Evolutionary conservation across 768 basidiomycete species (phyloP), one percentile per base, ranked within the genome.

Genomic region (Mycena capillaripes): DNA sequence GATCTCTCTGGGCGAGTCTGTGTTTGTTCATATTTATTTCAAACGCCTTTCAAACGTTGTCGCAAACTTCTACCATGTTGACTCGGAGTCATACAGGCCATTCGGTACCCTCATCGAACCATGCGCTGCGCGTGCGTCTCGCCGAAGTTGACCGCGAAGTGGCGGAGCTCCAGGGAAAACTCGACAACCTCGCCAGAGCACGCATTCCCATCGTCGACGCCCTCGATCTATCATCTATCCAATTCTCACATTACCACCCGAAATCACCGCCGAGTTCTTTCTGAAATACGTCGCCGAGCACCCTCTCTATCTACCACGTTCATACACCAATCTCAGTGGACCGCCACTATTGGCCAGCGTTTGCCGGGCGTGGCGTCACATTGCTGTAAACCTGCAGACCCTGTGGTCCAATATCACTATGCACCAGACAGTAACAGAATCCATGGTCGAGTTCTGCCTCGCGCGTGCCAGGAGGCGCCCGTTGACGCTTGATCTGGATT

Each of bases 191-290:
- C 5, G 57, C 44, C 10, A 21, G 8, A 30, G 36, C 14, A 38
- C 67, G 50, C 32, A 29, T 50, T 17, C 27, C 67, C 17, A 23
- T 69, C 9, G 36, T 27, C 16, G 58, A 25, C 2, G 58, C 58
- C 10, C 58, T 69, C 17, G 10, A 17, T 2, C 53, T 56, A 27
- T 61, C 32, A 29, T 53, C 4, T 69, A 60, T 30, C 67, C 67
- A 4, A 53, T 69, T 38, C 44, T 60, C 38, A 32, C 32, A 29
- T 14, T 69, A 5, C 57, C 67, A 1, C 17, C 58, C 10, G 58
- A 60, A 21, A 60, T 69, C 25, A 61, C 58, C 0, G 32, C 58
- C 17, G 48, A 61, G 32, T 53, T 69, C 9, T 69, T 69, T 46
- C 3, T 60, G 10, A 44, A 60, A 7, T 53, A 67, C 44, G 19